Evolutionary conservation across 257 asterid genomes (phyloP).

Genomic region (Linderniella brevidens): DNA sequence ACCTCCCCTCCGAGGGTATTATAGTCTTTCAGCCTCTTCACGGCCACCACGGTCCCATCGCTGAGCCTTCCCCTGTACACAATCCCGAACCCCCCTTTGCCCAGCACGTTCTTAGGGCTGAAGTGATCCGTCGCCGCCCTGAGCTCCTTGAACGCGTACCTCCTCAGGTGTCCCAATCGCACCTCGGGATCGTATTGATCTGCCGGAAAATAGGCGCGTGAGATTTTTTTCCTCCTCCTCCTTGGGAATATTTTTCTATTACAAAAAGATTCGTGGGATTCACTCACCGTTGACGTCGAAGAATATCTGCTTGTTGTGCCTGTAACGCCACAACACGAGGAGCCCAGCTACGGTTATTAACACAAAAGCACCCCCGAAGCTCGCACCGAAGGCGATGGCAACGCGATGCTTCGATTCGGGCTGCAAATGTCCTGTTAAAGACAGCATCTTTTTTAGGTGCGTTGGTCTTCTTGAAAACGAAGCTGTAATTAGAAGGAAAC

Average conservation of each 20-base stretch:
- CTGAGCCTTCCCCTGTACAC: slow-evolving; percentile 21
- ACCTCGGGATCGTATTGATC: slow-evolving; percentile 9
- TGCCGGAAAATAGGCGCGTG: no score
- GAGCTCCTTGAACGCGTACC: slow-evolving; percentile 15
- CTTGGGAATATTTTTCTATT: no score
- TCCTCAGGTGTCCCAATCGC: slow-evolving; percentile 16
- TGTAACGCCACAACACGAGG: slow-evolving; percentile 46
- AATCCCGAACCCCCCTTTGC: slow-evolving; percentile 25
- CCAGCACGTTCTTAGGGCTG: slow-evolving; percentile 18
- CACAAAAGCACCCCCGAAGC: slow-evolving; percentile 40
- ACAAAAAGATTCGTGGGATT: no score
- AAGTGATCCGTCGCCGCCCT: slow-evolving; percentile 19
- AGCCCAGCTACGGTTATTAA: slow-evolving; percentile 34
- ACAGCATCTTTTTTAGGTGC: neutral
- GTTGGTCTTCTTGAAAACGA: no score
- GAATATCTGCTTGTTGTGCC: slow-evolving; percentile 33
- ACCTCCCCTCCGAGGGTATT: slow-evolving; percentile 12
- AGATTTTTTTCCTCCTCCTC: no score
- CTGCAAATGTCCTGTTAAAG: neutral
- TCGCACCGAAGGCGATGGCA: slow-evolving; percentile 43
- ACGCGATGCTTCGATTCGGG: slow-evolving; percentile 15
- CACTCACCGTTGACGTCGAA: slow-evolving; percentile 36
- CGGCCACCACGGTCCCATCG: slow-evolving; percentile 19
- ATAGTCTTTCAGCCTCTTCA: slow-evolving; percentile 18
- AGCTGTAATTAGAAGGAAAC: neutral